Percentiles rank a stretch among this genome's conserved stretches.
These are phyloP conservation scores for Candida anglica DNA, from an alignment of 805 yeast species.

Conservation along the genomic window DNA sequence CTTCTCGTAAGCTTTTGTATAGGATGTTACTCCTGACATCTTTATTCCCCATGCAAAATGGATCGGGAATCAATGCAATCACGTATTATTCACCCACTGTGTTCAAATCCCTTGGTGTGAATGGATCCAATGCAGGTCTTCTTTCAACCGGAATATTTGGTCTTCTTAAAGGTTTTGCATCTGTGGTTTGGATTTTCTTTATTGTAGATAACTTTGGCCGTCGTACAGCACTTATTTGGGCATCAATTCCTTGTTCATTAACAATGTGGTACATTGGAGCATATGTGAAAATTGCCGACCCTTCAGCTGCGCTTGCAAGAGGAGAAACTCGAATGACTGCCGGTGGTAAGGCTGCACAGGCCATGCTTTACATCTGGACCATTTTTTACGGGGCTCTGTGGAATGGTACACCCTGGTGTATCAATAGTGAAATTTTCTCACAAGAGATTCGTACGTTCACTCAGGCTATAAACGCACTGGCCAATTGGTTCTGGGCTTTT, in stretches of 20 bases:
- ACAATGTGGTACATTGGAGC: slow-evolving; percentile 49
- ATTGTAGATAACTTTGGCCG: slow-evolving; percentile 47
- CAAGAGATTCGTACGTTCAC: slow-evolving; percentile 39
- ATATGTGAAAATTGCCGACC: slow-evolving; percentile 38
- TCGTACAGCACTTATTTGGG: slow-evolving; percentile 35
- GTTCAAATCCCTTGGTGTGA: slow-evolving; percentile 46
- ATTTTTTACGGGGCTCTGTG: slow-evolving; percentile 39
- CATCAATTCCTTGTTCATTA: slow-evolving; percentile 36
- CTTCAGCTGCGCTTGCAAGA: slow-evolving; percentile 14
- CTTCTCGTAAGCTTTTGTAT: slow-evolving; percentile 22
- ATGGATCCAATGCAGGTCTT: slow-evolving; percentile 41
- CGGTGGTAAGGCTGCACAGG: slow-evolving; percentile 41
- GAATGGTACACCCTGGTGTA: slow-evolving; percentile 47
- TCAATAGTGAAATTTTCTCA: slow-evolving; percentile 45
- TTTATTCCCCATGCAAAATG: slow-evolving; percentile 41
- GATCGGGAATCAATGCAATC: slow-evolving; percentile 47
- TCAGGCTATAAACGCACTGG: slow-evolving; percentile 40
- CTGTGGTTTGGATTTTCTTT: slow-evolving; percentile 41
- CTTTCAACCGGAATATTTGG: slow-evolving; percentile 55
- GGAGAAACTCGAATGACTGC: slow-evolving; percentile 22
- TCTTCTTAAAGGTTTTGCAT: slow-evolving; percentile 41
- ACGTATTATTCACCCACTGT: slow-evolving; percentile 53
- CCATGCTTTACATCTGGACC: slow-evolving; percentile 45
- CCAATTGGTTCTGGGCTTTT: slow-evolving; percentile 50
- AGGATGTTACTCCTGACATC: slow-evolving; percentile 36